A percentile compares a stretch with the other conserved stretches of the same genome.
Conservation (phyloP, 2,329 filamentous ascomycete genomes). For the Drechslerella stenobrocha region DNA sequence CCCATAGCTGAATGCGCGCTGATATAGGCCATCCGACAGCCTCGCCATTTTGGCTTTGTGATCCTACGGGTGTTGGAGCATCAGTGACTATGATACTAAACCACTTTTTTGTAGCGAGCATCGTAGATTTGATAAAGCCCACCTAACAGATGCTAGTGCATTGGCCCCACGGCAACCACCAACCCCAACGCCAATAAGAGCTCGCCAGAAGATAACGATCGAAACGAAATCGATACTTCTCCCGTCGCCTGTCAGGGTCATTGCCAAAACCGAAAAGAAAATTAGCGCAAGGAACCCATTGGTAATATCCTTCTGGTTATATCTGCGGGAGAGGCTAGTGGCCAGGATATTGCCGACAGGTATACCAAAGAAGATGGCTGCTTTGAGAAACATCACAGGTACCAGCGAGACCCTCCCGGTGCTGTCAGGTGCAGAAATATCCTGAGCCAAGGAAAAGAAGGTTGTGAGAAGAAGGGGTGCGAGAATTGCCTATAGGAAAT, state of each 20-base stretch:
- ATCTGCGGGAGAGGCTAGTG: conserved; percentile 4
- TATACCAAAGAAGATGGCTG: conserved; percentile 24
- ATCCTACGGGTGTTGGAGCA: neutral
- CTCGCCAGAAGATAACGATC: conserved; percentile 60
- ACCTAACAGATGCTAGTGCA: conserved; percentile 14
- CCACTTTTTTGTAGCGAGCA: neutral
- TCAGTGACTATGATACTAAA: neutral
- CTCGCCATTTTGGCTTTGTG: conserved; percentile 27
- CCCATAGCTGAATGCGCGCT: conserved; percentile 5
- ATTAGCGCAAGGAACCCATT: conserved; percentile 53
- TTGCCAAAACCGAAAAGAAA: conserved; percentile 59
- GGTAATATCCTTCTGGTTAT: conserved; percentile 12
- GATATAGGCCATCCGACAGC: conserved; percentile 17
- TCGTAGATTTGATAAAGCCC: conserved; percentile 2
- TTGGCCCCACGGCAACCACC: conserved; percentile 61
- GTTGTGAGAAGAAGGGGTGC: conserved; percentile 3
- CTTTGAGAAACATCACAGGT: conserved; percentile 3
- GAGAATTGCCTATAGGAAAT: conserved; percentile 13
- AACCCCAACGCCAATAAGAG: conserved; percentile 62
- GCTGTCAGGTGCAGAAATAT: neutral
- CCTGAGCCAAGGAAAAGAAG: conserved; percentile 6
- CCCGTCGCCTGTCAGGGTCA: conserved; percentile 57
- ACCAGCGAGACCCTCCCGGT: neutral
- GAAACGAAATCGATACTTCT: conserved; percentile 58
- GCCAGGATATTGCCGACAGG: conserved; percentile 19